These are phyloP conservation scores for Tephrocybe sp. DNA, from an alignment of 768 basidiomycete genomes.

Conservation along the genomic window DNA sequence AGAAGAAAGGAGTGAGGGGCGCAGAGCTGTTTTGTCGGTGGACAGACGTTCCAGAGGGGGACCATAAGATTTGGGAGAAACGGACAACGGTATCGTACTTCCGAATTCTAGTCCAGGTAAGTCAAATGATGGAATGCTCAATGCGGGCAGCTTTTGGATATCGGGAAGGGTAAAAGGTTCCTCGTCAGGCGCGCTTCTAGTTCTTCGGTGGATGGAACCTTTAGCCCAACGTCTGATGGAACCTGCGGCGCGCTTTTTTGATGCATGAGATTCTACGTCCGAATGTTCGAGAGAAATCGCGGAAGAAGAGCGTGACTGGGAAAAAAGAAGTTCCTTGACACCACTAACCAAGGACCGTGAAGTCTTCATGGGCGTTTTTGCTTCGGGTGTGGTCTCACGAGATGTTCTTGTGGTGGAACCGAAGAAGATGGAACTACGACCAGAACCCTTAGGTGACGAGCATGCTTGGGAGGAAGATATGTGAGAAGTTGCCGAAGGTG, in stretches of 20 bases:
- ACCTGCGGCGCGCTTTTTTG: conserved; percentile 27
- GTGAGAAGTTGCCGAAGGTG: conserved; percentile 39
- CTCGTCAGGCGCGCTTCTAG: conserved; percentile 50
- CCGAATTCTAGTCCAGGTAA: conserved; percentile 27
- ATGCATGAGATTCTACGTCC: conserved; percentile 13
- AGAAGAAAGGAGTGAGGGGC: conserved; percentile 15
- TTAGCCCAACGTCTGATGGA: conserved; percentile 50
- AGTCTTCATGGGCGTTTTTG: conserved; percentile 27
- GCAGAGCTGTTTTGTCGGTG: conserved; percentile 8
- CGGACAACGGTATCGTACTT: conserved; percentile 13
- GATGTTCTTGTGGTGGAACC: conserved; percentile 11
- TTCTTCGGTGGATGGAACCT: conserved; percentile 48
- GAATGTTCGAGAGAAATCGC: conserved; percentile 27
- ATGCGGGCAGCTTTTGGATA: conserved; percentile 17
- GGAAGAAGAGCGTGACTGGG: conserved; percentile 47
- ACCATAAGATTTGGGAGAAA: conserved; percentile 12
- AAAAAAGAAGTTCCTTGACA: conserved; percentile 52
- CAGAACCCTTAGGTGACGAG: conserved; percentile 16
- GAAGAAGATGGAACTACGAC: conserved; percentile 17
- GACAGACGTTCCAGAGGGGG: conserved; percentile 1
- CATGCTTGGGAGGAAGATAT: conserved; percentile 20
- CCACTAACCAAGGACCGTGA: conserved; percentile 58
- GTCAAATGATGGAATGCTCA: conserved; percentile 15
- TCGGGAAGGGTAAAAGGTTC: conserved; percentile 13
- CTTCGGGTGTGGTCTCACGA: conserved; percentile 14